Evolutionary conservation across 768 basidiomycete genomes (phyloP).

Genomic region (Pisolithus orientalis): DNA sequence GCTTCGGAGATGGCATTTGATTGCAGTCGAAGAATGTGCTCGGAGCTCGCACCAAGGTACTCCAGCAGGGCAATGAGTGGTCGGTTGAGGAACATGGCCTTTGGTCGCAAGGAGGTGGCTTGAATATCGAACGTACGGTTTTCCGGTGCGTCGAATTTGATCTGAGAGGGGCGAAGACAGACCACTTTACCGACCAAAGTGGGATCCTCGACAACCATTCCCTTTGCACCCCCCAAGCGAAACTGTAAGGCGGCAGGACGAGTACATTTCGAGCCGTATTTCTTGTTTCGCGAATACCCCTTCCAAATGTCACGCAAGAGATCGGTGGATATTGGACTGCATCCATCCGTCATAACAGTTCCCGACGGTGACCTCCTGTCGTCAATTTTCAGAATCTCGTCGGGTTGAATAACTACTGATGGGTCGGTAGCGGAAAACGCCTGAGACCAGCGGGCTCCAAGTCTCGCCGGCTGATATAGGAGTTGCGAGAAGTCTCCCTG

Average conservation of each 20-base stretch:
- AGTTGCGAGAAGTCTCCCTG: slow-evolving; percentile 38
- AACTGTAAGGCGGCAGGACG: slow-evolving; percentile 39
- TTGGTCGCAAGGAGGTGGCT: slow-evolving; percentile 38
- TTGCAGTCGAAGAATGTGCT: slow-evolving; percentile 34
- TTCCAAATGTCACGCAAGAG: slow-evolving; percentile 32
- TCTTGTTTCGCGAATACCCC: slow-evolving; percentile 27
- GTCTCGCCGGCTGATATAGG: slow-evolving; percentile 36
- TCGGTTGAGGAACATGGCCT: slow-evolving; percentile 38
- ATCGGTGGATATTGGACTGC: slow-evolving; percentile 37
- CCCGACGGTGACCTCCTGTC: slow-evolving; percentile 26
- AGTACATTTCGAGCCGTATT: slow-evolving; percentile 7
- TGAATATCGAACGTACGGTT: slow-evolving; percentile 42
- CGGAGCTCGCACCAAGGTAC: slow-evolving; percentile 31
- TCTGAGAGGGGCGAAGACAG: slow-evolving; percentile 38
- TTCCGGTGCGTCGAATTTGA: slow-evolving; percentile 39
- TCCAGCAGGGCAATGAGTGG: slow-evolving; percentile 46
- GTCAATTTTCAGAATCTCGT: slow-evolving; percentile 28
- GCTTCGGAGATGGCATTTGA: slow-evolving; percentile 31
- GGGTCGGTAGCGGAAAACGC: slow-evolving; percentile 49
- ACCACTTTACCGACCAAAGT: slow-evolving; percentile 30
- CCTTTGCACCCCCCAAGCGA: slow-evolving; percentile 42
- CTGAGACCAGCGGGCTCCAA: slow-evolving; percentile 49
- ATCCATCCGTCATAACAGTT: slow-evolving; percentile 46
- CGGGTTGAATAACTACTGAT: slow-evolving; percentile 29
- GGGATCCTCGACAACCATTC: slow-evolving; percentile 41